These are phyloP conservation scores for Gnaphalium uliginosum DNA, from an alignment of 129 eudicot genomes.

Conservation along the genomic window DNA sequence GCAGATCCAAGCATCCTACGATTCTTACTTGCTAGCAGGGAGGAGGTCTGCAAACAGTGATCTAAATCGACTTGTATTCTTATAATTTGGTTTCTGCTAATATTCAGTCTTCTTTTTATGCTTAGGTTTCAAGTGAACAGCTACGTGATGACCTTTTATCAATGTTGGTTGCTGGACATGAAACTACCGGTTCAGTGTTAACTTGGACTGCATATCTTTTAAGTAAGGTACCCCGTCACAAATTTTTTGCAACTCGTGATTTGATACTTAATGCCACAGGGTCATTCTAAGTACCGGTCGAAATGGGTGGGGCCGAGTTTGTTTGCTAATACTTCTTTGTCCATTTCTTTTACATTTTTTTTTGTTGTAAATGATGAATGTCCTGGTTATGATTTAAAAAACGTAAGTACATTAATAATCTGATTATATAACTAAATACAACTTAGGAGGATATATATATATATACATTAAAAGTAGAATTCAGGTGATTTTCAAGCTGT, in stretches of 20 bases:
- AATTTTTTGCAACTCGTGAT: slow-evolving; percentile 18
- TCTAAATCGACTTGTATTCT: neutral
- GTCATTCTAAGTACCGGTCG: neutral
- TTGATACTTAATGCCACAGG: neutral
- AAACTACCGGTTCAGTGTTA: slow-evolving; percentile 92
- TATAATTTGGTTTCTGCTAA: slow-evolving; percentile 11
- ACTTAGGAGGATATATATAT: too few species aligned
- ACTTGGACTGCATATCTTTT: slow-evolving; percentile 91
- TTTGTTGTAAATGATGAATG: neutral
- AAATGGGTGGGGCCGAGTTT: neutral
- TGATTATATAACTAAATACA: too few species aligned
- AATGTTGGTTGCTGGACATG: slow-evolving; percentile 99
- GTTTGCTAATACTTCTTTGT: neutral
- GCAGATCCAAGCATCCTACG: slow-evolving; percentile 97
- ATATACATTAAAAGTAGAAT: too few species aligned
- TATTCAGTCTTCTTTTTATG: slow-evolving; percentile 1
- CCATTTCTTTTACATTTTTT: neutral
- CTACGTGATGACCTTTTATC: slow-evolving; percentile 96
- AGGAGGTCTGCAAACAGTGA: slow-evolving; percentile 58
- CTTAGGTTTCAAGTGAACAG: slow-evolving; percentile 85
- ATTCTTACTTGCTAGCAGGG: slow-evolving; percentile 98
- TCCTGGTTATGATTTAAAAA: neutral
- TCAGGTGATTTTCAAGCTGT: too few species aligned
- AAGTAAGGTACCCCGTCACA: slow-evolving; percentile 65
- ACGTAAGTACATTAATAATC: neutral